These are phyloP conservation scores for Sclerotinia subarctica DNA, from an alignment of 2,329 filamentous ascomycete species.

Conservation along the genomic window DNA sequence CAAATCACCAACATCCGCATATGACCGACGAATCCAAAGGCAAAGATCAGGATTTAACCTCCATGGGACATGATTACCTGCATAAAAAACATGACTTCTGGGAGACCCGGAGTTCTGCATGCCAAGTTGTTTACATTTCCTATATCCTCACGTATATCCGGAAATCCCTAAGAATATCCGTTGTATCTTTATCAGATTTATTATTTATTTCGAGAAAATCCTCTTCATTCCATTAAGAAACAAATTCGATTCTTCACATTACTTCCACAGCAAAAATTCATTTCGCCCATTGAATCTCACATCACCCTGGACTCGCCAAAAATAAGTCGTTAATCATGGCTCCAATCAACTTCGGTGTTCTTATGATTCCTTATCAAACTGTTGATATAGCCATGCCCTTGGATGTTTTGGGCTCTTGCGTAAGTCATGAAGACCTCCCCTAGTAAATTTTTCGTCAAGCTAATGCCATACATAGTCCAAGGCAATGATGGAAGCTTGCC, in stretches of 20 bases:
- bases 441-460: not conserved
- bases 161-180: not conserved
- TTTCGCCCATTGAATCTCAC: not conserved
- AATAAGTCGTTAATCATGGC: constrained; percentile 25
- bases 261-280: not conserved
- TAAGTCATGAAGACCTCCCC: not conserved
- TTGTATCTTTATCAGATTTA: not conserved
- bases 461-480: not conserved
- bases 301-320: not conserved
- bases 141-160: constrained; percentile 15
- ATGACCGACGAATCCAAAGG: not conserved
- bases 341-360: constrained; percentile 32
- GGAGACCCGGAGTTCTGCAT: too few relatives aligned
- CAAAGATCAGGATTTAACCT: not conserved
- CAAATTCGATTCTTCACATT: not conserved
- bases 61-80: not conserved
- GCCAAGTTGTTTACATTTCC: not conserved
- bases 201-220: constrained; percentile 1
- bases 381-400: constrained; percentile 33
- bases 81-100: too few relatives aligned
- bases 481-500: constrained; percentile 7
- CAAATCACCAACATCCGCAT: too few relatives aligned
- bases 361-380: constrained; percentile 33
- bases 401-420: constrained; percentile 31
- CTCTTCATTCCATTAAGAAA: not conserved